These are phyloP conservation scores for Mortierella sp. DNA, from an alignment of 371 early-diverging fungal species.

Conservation along the genomic window DNA sequence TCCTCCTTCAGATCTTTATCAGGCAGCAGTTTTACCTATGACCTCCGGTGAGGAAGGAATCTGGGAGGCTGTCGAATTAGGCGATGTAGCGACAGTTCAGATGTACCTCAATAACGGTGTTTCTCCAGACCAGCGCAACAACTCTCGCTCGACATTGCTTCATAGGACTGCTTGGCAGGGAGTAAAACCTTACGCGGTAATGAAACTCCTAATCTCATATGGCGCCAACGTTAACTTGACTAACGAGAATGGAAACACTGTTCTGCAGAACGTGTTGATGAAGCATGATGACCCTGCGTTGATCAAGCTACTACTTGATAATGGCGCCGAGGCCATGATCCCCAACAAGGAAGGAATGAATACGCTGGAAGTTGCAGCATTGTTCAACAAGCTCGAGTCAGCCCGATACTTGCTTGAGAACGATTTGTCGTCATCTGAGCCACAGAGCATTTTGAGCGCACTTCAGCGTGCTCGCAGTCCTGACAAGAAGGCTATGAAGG, in stretches of 20 bases:
- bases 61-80: constrained; percentile 46
- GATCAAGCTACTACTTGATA: constrained; percentile 44
- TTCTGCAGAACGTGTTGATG: constrained; percentile 50
- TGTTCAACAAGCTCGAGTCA: constrained; percentile 45
- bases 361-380: constrained; percentile 43
- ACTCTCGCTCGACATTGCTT: constrained; percentile 37
- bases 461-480: constrained; percentile 41
- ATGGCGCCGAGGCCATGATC: constrained; percentile 50
- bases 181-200: constrained; percentile 34
- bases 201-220: constrained; percentile 43
- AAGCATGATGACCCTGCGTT: constrained; percentile 43
- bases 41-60: constrained; percentile 28
- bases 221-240: constrained; percentile 48
- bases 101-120: constrained; percentile 39
- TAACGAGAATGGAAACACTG: constrained; percentile 50
- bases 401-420: constrained; percentile 42
- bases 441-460: constrained; percentile 31
- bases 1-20: constrained; percentile 30
- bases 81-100: constrained; percentile 41
- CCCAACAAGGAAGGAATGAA: constrained; percentile 50
- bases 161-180: constrained; percentile 52
- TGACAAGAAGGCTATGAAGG: constrained; percentile 46
- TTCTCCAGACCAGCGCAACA: constrained; percentile 51
- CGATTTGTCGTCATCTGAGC: constrained; percentile 39
- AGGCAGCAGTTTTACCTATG: constrained; percentile 3